Conservation (phyloP, 192 early-diverging fungal species). For the Mortierella hygrophila region DNA sequence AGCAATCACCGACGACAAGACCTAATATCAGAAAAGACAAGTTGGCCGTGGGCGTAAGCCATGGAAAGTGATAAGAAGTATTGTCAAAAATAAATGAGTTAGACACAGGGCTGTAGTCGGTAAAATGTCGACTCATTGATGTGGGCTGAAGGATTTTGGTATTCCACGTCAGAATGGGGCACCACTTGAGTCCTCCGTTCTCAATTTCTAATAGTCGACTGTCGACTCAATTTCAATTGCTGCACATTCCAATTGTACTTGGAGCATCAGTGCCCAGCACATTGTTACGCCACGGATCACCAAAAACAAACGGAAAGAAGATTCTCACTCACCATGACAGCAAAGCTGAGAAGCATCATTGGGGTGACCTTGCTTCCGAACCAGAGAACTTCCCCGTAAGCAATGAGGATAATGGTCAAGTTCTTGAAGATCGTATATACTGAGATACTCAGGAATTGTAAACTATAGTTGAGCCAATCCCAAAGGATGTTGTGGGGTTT, state of each 20-base stretch:
- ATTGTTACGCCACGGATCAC: neutral
- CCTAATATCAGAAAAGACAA: conserved; percentile 49
- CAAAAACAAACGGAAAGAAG: no score
- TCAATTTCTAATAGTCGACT: neutral
- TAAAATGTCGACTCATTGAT: neutral
- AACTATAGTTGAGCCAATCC: conserved; percentile 18
- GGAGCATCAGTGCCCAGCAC: neutral
- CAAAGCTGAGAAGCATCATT: conserved; percentile 86
- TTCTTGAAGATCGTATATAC: conserved; percentile 99
- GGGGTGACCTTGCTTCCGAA: conserved; percentile 86
- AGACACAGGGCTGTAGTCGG: neutral
- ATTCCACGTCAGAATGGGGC: neutral
- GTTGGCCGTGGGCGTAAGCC: neutral
- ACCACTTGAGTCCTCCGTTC: neutral
- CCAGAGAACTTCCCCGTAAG: conserved; percentile 90
- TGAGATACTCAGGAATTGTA: conserved; percentile 93
- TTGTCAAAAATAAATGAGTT: neutral
- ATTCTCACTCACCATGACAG: conserved; percentile 74
- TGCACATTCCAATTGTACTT: neutral
- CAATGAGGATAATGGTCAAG: conserved; percentile 97
- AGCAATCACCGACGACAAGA: conserved; percentile 88
- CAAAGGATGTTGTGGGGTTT: neutral
- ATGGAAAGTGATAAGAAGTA: neutral
- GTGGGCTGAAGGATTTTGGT: neutral
- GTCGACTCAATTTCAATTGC: neutral